Evolutionary conservation across 805 yeast species (phyloP).

Genomic region (Ogataea chonburiensis): DNA sequence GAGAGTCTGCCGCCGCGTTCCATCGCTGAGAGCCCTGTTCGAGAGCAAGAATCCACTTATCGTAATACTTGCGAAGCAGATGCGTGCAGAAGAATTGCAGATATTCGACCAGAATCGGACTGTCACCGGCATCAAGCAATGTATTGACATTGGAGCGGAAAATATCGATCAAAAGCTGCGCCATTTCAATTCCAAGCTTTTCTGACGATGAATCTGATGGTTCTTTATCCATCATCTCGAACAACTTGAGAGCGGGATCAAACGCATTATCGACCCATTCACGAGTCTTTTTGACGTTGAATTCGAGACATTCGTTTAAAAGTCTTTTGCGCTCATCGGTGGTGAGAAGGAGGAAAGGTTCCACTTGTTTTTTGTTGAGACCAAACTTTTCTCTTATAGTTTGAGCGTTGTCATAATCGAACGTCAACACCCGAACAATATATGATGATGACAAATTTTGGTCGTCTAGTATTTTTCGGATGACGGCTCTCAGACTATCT

Average conservation of each 20-base stretch:
- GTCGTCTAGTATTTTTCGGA: constrained; percentile 55
- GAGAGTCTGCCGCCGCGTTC: constrained; percentile 15
- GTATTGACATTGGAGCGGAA: constrained; percentile 32
- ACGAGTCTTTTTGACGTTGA: constrained; percentile 68
- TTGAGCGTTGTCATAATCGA: constrained; percentile 65
- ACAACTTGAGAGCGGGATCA: constrained; percentile 42
- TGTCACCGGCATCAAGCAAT: constrained; percentile 39
- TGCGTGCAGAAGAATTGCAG: constrained; percentile 25
- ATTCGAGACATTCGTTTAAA: constrained; percentile 72
- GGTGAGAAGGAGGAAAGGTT: constrained; percentile 47
- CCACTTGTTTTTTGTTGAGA: constrained; percentile 42
- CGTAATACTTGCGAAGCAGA: constrained; percentile 23
- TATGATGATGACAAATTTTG: constrained; percentile 67
- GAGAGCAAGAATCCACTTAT: constrained; percentile 22
- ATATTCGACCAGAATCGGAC: constrained; percentile 28
- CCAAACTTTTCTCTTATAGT: constrained; percentile 52
- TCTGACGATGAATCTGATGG: constrained; percentile 45
- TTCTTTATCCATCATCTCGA: constrained; percentile 62
- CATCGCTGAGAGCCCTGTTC: constrained; percentile 21
- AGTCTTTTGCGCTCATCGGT: constrained; percentile 71
- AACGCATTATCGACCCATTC: constrained; percentile 74
- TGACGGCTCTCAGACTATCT: constrained; percentile 56
- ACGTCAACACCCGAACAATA: constrained; percentile 70
- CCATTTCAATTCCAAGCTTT: constrained; percentile 31
- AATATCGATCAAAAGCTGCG: constrained; percentile 27